phyloP scores from a whole-genome alignment of 352 stramenopile genomes.

The Phytophthora multivora region DNA sequence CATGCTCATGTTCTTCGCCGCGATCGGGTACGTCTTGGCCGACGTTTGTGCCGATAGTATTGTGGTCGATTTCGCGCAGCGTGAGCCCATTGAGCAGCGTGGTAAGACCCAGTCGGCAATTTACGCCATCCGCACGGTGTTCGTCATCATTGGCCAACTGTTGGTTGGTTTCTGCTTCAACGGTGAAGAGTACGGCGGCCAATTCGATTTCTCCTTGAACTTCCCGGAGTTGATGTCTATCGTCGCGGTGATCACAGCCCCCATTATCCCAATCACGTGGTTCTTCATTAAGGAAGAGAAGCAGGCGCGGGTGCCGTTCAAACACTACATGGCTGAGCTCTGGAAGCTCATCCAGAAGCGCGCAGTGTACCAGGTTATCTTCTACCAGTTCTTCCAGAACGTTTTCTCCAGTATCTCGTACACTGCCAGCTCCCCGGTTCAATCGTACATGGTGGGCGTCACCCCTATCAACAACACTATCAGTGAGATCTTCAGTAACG shows the following conservation, averaged over 20 bases:
- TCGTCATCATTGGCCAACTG: constrained; percentile 34
- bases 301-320: constrained; percentile 20
- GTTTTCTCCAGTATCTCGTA: constrained; percentile 41
- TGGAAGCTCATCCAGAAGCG: constrained; percentile 43
- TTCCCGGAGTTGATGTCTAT: constrained; percentile 41
- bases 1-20: constrained; percentile 51
- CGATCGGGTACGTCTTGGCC: constrained; percentile 59
- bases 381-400: constrained; percentile 45
- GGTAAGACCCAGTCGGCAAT: constrained; percentile 45
- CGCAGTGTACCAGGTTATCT: constrained; percentile 50
- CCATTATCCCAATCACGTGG: constrained; percentile 39
- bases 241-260: constrained; percentile 23
- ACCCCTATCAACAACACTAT: constrained; percentile 42
- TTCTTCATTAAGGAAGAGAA: constrained; percentile 51
- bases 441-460: constrained; percentile 37
- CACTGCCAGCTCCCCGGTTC: constrained; percentile 29
- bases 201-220: constrained; percentile 49
- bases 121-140: constrained; percentile 39
- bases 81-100: constrained; percentile 32
- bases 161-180: constrained; percentile 51
- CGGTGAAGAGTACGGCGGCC: constrained; percentile 45
- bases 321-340: constrained; percentile 33
- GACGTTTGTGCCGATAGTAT: constrained; percentile 63
- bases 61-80: constrained; percentile 40
- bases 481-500: constrained; percentile 32